Evolutionary conservation across 768 basidiomycete genomes (phyloP).

Genomic region (Termitomyces sp.): DNA sequence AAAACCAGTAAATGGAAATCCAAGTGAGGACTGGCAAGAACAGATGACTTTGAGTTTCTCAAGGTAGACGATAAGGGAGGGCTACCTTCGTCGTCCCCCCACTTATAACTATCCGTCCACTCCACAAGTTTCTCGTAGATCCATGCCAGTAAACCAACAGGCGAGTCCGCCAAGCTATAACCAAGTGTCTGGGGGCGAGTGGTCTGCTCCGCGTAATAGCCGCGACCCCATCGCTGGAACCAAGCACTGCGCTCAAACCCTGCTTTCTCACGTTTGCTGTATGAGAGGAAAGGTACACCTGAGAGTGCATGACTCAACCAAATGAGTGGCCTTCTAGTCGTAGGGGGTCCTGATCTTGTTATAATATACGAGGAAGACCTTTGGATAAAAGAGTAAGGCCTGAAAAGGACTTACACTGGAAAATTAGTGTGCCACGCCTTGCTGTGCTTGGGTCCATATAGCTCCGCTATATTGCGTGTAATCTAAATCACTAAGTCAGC

Average conservation of each 20-base stretch:
- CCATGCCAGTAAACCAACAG: conserved; percentile 47
- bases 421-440: conserved; percentile 53
- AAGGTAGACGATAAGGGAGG: neutral
- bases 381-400: neutral
- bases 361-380: conserved; percentile 11
- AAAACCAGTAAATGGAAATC: conserved; percentile 59
- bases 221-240: conserved; percentile 23
- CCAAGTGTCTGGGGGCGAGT: conserved; percentile 50
- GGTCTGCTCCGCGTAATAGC: conserved; percentile 35
- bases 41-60: neutral
- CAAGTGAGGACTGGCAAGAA: conserved; percentile 46
- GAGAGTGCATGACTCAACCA: neutral
- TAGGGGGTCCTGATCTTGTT: neutral
- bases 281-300: conserved; percentile 8
- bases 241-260: conserved; percentile 23
- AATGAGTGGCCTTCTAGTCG: neutral
- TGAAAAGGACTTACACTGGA: conserved; percentile 20
- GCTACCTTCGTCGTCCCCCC: conserved; percentile 54
- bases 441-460: conserved; percentile 29
- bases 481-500: no score
- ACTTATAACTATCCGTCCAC: conserved; percentile 39
- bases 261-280: conserved; percentile 26
- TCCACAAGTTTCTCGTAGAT: conserved; percentile 17
- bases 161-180: conserved; percentile 52
- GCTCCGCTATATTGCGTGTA: conserved; percentile 20